Conservation (phyloP, 2,329 filamentous ascomycete genomes). For the Trichoderma aggressivum region DNA sequence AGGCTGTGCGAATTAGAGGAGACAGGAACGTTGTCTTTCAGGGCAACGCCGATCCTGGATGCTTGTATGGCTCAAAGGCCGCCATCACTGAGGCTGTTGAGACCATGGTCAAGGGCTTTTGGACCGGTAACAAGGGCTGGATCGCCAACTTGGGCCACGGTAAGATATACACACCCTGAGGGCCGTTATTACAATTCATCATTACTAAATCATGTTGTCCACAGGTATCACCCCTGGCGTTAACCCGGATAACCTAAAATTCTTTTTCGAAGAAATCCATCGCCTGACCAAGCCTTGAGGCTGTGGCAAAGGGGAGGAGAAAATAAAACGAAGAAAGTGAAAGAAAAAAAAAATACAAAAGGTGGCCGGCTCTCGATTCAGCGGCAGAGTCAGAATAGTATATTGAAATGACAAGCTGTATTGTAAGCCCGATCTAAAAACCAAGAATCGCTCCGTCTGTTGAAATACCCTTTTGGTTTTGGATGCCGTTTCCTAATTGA, state of each 20-base stretch:
- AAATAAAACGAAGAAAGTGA: background rate
- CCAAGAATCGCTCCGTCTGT: background rate
- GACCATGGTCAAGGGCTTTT: conserved; percentile 84
- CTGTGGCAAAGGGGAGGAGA: background rate
- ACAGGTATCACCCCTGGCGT: conserved; percentile 90
- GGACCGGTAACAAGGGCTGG: conserved; percentile 79
- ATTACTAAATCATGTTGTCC: conserved; percentile 18
- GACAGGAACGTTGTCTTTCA: conserved; percentile 75
- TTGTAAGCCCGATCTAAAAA: conserved; percentile 7
- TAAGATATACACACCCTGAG: conserved; percentile 40
- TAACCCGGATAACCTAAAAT: conserved; percentile 86
- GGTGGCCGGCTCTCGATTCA: background rate
- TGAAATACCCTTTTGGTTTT: background rate
- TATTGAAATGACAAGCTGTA: conserved; percentile 3
- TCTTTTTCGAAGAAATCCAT: conserved; percentile 92
- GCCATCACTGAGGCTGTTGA: conserved; percentile 80
- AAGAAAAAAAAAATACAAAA: background rate
- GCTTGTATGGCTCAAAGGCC: conserved; percentile 79
- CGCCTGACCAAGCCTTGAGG: conserved; percentile 52
- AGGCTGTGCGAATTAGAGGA: conserved; percentile 76
- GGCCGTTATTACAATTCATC: background rate
- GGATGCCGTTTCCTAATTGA: conserved; percentile 9
- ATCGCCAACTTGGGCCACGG: conserved; percentile 96
- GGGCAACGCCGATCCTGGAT: conserved; percentile 92
- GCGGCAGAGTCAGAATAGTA: background rate